phyloP scores from a whole-genome alignment of 2,329 filamentous ascomycete genomes.

The Beauveria brongniartii region DNA sequence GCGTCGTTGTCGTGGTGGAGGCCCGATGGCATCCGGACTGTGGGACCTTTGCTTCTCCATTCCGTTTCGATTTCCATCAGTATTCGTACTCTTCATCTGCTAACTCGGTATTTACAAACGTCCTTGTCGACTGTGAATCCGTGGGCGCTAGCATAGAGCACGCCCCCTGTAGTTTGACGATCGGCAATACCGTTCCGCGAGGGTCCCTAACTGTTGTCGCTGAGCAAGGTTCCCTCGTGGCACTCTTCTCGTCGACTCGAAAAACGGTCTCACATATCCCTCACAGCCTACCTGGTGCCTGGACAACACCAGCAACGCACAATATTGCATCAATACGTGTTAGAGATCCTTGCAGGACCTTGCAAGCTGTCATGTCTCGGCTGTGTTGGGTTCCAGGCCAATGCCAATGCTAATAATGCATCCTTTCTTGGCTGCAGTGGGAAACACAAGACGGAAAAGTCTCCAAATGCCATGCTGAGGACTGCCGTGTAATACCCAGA shows the following conservation, averaged over 20 bases:
- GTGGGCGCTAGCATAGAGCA: no score
- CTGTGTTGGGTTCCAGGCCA: not conserved
- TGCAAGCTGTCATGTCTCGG: not conserved
- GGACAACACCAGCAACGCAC: not conserved
- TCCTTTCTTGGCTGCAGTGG: not conserved
- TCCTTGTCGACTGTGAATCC: no score
- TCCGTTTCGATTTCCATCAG: no score
- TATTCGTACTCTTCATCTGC: not conserved
- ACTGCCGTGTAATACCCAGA: not conserved
- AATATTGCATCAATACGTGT: not conserved
- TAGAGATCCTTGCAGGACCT: not conserved
- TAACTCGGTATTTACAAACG: not conserved
- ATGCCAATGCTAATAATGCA: not conserved
- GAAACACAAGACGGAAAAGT: not conserved
- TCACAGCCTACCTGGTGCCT: not conserved
- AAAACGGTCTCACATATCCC: no score
- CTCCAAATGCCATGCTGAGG: not conserved
- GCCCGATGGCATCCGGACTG: constrained; percentile 6
- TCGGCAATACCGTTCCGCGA: no score
- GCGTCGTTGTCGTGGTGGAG: not conserved
- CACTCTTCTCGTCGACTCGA: no score
- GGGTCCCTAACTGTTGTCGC: no score
- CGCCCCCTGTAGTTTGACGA: no score
- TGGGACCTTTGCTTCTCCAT: not conserved
- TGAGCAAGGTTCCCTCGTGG: no score